A percentile compares a stretch with the other conserved stretches of the same genome.
Evolutionary conservation across 441 rosid genomes (phyloP).

Genomic region (Kokia cookei): DNA sequence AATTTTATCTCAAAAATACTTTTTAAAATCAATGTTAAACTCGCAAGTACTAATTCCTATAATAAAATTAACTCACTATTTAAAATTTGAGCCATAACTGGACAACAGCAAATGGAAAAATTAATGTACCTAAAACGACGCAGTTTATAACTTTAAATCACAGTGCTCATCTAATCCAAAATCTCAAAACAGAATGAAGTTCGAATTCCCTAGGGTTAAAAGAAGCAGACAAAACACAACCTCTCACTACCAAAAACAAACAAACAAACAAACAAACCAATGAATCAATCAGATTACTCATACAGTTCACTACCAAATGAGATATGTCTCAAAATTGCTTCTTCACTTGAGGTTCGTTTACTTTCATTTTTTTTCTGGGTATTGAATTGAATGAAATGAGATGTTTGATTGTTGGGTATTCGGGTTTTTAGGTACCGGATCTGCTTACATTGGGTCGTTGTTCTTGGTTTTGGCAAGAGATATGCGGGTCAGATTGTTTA

Average conservation of each 20-base stretch:
- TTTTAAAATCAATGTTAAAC: too few relatives aligned
- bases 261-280: not conserved
- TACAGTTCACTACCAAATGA: slow-evolving; percentile 32
- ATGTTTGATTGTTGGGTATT: not conserved
- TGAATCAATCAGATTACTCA: slow-evolving; percentile 13
- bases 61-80: too few relatives aligned
- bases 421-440: slow-evolving; percentile 25
- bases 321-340: slow-evolving; percentile 39
- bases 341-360: slow-evolving; percentile 30
- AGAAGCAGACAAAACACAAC: not conserved
- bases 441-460: slow-evolving; percentile 39
- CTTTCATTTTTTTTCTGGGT: not conserved
- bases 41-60: too few relatives aligned
- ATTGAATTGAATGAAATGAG: not conserved
- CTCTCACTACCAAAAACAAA: not conserved
- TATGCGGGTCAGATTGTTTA: slow-evolving; percentile 37
- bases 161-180: too few relatives aligned
- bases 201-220: too few relatives aligned
- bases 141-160: too few relatives aligned
- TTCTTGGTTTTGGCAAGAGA: slow-evolving; percentile 41
- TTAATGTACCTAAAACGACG: too few relatives aligned
- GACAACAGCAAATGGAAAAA: too few relatives aligned
- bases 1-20: too few relatives aligned
- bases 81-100: too few relatives aligned
- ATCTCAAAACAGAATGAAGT: too few relatives aligned